Conservation (phyloP, 805 yeast genomes). For the Starmera pachycereana region DNA sequence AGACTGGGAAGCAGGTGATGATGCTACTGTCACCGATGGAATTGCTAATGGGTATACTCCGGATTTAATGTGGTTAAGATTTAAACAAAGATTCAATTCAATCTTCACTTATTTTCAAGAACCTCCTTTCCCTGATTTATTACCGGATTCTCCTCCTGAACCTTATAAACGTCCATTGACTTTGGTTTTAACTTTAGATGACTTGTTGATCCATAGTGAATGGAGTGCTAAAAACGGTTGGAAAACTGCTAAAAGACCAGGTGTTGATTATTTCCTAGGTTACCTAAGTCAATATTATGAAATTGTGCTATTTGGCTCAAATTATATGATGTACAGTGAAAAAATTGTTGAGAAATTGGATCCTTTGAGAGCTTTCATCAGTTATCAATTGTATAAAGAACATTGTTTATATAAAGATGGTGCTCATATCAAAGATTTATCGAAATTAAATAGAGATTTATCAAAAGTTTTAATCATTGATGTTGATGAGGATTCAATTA, state of each 20-base stretch:
- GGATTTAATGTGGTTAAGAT: slow-evolving; percentile 53
- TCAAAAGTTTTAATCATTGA: slow-evolving; percentile 75
- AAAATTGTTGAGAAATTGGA: slow-evolving; percentile 80
- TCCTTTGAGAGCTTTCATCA: slow-evolving; percentile 83
- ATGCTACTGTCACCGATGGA: slow-evolving; percentile 41
- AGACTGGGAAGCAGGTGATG: slow-evolving; percentile 77
- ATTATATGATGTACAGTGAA: slow-evolving; percentile 79
- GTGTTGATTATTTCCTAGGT: slow-evolving; percentile 91
- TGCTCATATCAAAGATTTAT: slow-evolving; percentile 78
- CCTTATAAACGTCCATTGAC: slow-evolving; percentile 91
- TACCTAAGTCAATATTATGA: slow-evolving; percentile 94
- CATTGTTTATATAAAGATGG: slow-evolving; percentile 84
- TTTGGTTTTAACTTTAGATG: slow-evolving; percentile 81
- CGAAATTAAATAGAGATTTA: slow-evolving; percentile 84
- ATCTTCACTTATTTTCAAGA: slow-evolving; percentile 80
- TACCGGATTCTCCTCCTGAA: slow-evolving; percentile 87
- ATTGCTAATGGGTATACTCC: slow-evolving; percentile 63
- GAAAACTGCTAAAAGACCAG: slow-evolving; percentile 99
- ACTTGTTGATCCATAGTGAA: slow-evolving; percentile 78
- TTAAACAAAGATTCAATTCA: slow-evolving; percentile 60
- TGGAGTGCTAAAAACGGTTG: slow-evolving; percentile 93
- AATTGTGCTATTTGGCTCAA: slow-evolving; percentile 81
- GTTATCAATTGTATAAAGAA: slow-evolving; percentile 82
- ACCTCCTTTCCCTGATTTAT: slow-evolving; percentile 85
- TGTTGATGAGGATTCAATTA: slow-evolving; percentile 57